Evolutionary conservation across 2,329 filamentous ascomycete genomes (phyloP), one percentile per base, ranked within the genome.

Genomic region (Pseudogymnoascus destructans): DNA sequence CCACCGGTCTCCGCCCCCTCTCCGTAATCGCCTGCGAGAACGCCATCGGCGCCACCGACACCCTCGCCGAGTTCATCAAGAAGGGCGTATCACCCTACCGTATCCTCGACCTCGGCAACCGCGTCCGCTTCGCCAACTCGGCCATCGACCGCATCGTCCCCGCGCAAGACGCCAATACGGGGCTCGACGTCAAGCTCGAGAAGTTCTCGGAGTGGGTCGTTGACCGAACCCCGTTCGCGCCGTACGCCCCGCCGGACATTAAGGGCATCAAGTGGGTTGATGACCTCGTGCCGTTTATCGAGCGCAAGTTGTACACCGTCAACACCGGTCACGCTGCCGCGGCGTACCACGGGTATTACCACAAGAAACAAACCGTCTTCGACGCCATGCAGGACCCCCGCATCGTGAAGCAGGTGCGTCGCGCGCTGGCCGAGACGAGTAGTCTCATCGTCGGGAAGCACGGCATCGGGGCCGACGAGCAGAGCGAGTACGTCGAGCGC

Each of bases 201-300:
- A 93, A 93, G 75, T 98, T 97, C 79, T 96, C 89, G 76, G 93
- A 98, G 77, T 98, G 93, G 93, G 92, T 93, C 36, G 91, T 98
- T 57, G 93, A 98, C 70, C 77, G 82, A 70, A 86, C 82, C 46
- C 92, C 92, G 1, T 96, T 97, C 73, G 79, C 84, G 63, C 81
- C 85, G 63, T 75, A 79, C 62, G 77, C 79, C 58, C 79, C 81
- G 65, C 91, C 90, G 5, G 74, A 81, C 15, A 92, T 98, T 68
- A 73, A 93, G 64, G 92, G 91, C 61, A 85, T 97, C 70, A 87
- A 95, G 75, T 96, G 89, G 83, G 93, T 97, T 60, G 84, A 89
- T 63, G 80, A 97, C 74, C 82, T 98, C 27, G 80, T 85, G 70
- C 93, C 93, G 59, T 98, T 92, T 77, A 97, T 98, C 68, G 93